Evolutionary conservation across 345 rosid species (phyloP), one percentile per base, ranked within the genome.

Genomic region (Anastatica hierochuntica): DNA sequence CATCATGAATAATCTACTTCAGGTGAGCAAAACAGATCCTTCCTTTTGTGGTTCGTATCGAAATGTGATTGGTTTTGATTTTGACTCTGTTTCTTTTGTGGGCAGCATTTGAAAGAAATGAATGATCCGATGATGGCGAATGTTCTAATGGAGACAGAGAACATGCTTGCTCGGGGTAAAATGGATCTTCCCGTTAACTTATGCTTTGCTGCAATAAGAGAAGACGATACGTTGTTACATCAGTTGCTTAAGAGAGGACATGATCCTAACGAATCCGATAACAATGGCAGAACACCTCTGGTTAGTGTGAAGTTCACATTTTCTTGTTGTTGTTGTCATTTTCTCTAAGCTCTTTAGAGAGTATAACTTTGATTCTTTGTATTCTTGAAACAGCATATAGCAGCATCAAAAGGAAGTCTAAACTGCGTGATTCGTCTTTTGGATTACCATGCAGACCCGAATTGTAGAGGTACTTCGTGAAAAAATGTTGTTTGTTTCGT

Each of bases 1-100:
- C 31, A 84, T 90, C 67, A 78, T 84, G 85, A 87, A 79, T 67
- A 90, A 90, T 73, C 85, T 90, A 53, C 96, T 90, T 51, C 84
- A 85, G 88, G 98, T 90, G 33, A 29, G 33, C 6, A 6, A 29
- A 29, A 29, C 24, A 21, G 24, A 21, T 21, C n/a, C n/a, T n/a
- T n/a, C n/a, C n/a, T n/a, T n/a, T n/a, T n/a, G n/a, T n/a, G n/a
- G n/a, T n/a, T n/a, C n/a, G n/a, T n/a, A n/a, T n/a, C n/a, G n/a
- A n/a, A n/a, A 21, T 21, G 24, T 21, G 2, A 21, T 21, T 21
- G 9, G 10, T 43, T 52, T 45, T 36, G 10, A 33, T 31, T 49
- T 42, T 29, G 7, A 20, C 16, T 42, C 17, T 27, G 4, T 39
- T 10, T 13, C 4, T 34, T 29, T 36, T 19, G 15, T 18, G 12